Evolutionary conservation across 73 alveolate species (phyloP).

Genomic region (Paramecium octaurelia): DNA sequence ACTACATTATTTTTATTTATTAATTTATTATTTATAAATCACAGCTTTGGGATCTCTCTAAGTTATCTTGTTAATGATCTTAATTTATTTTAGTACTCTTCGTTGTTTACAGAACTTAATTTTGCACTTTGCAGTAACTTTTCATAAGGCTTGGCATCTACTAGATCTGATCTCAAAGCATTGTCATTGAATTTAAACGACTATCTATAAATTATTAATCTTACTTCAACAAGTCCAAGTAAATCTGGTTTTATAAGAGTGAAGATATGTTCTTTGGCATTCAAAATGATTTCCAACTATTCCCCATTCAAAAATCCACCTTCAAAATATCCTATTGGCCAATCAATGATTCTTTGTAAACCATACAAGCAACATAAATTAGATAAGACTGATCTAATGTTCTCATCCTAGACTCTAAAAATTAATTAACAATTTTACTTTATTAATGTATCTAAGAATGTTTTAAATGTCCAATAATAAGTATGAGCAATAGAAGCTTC

Average conservation of each 20-base stretch:
- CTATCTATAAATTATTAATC: not conserved
- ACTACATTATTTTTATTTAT: constrained; percentile 17
- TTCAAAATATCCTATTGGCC: constrained; percentile 52
- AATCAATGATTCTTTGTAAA: constrained; percentile 41
- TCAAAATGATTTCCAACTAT: constrained; percentile 26
- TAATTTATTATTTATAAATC: not conserved
- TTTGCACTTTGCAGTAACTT: not conserved
- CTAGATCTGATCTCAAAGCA: constrained; percentile 37
- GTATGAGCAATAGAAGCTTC: constrained; percentile 61
- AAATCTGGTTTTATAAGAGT: constrained; percentile 38
- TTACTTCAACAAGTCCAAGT: constrained; percentile 38
- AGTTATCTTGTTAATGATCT: not conserved
- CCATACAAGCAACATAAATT: constrained; percentile 58
- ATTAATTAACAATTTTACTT: not conserved
- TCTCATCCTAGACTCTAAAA: constrained; percentile 3
- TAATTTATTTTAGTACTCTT: not conserved
- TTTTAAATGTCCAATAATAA: constrained; percentile 50
- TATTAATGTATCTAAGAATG: constrained; percentile 38
- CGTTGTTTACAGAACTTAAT: not conserved
- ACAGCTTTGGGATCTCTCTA: not conserved
- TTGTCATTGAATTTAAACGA: constrained; percentile 34
- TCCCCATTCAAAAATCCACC: constrained; percentile 57
- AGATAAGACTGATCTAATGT: constrained; percentile 55
- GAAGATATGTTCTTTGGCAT: constrained; percentile 48
- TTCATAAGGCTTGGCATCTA: not conserved